These are phyloP conservation scores for Limnomonas spitsbergensis DNA, from an alignment of 139 green algal species.

Conservation along the genomic window DNA sequence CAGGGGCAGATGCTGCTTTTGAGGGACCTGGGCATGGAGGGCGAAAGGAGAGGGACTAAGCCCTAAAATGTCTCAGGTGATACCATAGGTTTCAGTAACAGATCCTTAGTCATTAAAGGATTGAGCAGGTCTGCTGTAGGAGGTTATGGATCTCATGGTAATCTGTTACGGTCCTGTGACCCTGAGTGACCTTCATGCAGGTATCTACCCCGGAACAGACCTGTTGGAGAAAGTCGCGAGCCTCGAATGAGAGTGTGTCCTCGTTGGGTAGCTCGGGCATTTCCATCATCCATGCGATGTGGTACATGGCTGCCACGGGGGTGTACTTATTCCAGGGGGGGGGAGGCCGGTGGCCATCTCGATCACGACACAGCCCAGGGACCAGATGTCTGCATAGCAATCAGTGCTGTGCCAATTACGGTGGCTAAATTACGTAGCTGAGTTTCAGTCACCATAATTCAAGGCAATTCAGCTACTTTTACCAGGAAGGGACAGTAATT, in stretches of 20 bases:
- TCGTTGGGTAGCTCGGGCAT: conserved; percentile 68
- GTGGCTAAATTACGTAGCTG: too few species aligned
- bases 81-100: too few species aligned
- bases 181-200: too few species aligned
- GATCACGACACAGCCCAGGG: conserved; percentile 89
- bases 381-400: conserved; percentile 92
- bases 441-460: too few species aligned
- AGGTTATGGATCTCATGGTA: too few species aligned
- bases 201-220: background rate
- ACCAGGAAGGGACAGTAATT: too few species aligned
- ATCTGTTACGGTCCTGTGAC: too few species aligned
- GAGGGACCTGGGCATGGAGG: conserved; percentile 4
- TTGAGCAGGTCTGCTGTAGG: too few species aligned
- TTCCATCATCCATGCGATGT: conserved; percentile 56
- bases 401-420: conserved; percentile 70
- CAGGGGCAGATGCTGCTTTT: conserved; percentile 49
- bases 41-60: too few species aligned
- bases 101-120: too few species aligned
- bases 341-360: conserved; percentile 87
- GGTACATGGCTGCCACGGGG: background rate
- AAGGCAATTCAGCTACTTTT: too few species aligned
- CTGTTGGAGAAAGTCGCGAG: background rate
- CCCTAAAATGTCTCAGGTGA: too few species aligned
- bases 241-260: background rate
- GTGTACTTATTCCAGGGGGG: conserved; percentile 23